Evolutionary conservation across 805 yeast species (phyloP).

Genomic region (Nakazawaea pomicola): DNA sequence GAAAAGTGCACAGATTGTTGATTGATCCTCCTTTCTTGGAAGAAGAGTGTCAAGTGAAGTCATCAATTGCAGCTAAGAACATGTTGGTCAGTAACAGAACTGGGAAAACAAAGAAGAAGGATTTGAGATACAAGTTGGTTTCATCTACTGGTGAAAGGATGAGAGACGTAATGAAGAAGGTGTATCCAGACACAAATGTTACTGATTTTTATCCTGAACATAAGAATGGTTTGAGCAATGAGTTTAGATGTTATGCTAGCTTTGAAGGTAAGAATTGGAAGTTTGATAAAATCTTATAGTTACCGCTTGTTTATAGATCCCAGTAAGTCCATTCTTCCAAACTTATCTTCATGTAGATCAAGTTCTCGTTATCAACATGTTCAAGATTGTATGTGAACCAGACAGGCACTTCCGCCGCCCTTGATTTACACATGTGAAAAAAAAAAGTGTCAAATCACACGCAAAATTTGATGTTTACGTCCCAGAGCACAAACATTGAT

Average conservation of each 20-base stretch:
- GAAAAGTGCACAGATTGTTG: constrained; percentile 64
- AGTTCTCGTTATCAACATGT: not conserved
- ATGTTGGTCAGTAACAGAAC: constrained; percentile 40
- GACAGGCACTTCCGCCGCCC: too few species aligned
- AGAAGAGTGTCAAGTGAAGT: constrained; percentile 74
- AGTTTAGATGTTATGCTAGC: constrained; percentile 79
- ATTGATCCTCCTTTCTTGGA: constrained; percentile 89
- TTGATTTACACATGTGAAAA: not conserved
- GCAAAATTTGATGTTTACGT: not conserved
- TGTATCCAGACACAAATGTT: constrained; percentile 58
- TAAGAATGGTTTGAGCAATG: constrained; percentile 81
- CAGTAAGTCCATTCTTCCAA: too few species aligned
- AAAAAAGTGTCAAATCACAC: not conserved
- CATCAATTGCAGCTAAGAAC: constrained; percentile 57
- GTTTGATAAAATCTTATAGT: too few species aligned
- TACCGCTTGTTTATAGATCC: too few species aligned
- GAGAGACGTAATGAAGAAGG: constrained; percentile 52
- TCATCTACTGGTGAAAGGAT: constrained; percentile 90
- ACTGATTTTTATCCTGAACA: constrained; percentile 78
- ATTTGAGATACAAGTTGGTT: constrained; percentile 44
- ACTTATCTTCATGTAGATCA: not conserved
- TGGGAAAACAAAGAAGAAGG: constrained; percentile 35
- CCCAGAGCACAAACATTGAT: too few species aligned
- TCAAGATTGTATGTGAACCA: too few species aligned
- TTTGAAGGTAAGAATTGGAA: constrained; percentile 70